Evolutionary conservation across 2,329 filamentous ascomycete genomes (phyloP), one percentile per base, ranked within the genome.

Genomic region (Sporothrix protearum): DNA sequence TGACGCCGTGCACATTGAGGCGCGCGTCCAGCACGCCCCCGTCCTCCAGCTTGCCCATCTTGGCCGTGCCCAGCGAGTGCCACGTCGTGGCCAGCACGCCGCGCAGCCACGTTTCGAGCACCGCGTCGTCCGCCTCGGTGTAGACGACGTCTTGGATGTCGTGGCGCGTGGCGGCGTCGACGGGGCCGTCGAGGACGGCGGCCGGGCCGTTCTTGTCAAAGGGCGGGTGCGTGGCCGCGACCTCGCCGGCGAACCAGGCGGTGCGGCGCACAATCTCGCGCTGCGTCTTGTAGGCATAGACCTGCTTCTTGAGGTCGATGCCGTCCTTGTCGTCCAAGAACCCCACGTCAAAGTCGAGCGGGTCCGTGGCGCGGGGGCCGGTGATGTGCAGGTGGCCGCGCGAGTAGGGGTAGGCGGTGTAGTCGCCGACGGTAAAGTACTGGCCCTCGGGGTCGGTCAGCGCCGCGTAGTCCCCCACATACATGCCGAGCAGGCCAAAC

Each of bases 251-350:
- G 75, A 92, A 93, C 0, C 91, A 88, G 42, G 89, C 85, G 91
- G 93, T 93, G 73, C 91, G 87, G 3, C 92, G 86, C 1, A 91
- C 91, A 3, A 91, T 93, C 84, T 93, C 91, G 71, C 91, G 89
- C 1, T 89, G 92, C 81, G 93, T 93, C 83, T 93, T 92, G 80
- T 93, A 93, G 1, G 89, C 89, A 91, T 91, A 94, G 3, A 94
- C 90, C 89, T 92, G 93, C 5, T 91, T 90, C 1, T 89, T 91
- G 91, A 94, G 93, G 76, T 94, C 92, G n/a, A 91, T 85, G 80
- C 92, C 90, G 61, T 49, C 78, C 80, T 67, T 75, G 80, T 94
- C 92, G 76, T 92, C 94, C 91, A 94, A 93, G 83, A 94, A 94
- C n/a, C 91, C 91, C 0, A 90, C 87, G 77, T 94, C 91, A 76